phyloP scores from a whole-genome alignment of 2,329 filamentous ascomycete genomes.

The Microdochium bolleyi region DNA sequence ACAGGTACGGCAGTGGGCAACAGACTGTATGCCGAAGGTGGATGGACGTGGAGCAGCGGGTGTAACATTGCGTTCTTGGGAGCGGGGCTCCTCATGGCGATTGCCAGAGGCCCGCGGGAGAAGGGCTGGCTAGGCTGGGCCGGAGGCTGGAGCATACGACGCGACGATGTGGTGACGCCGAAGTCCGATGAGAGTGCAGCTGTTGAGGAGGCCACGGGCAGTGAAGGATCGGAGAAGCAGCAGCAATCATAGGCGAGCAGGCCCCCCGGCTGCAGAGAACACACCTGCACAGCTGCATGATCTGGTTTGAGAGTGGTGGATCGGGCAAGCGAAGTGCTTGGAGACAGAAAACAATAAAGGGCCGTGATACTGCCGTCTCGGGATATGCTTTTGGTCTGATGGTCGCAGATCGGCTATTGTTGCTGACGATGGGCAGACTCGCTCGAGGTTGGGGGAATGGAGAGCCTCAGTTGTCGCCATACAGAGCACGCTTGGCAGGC shows the following conservation, averaged over 20 bases:
- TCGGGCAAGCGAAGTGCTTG: neutral
- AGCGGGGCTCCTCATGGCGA: slow-evolving; percentile 34
- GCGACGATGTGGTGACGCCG: neutral
- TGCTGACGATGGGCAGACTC: no score
- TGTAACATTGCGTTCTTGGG: slow-evolving; percentile 44
- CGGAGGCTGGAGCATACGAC: slow-evolving; percentile 20
- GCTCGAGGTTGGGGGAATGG: no score
- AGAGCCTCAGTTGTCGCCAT: no score
- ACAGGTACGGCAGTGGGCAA: slow-evolving; percentile 43
- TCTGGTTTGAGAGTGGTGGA: neutral
- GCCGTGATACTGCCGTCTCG: no score
- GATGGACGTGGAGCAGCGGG: slow-evolving; percentile 45
- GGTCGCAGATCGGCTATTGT: no score
- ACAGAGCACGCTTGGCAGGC: no score
- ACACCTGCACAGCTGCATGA: neutral
- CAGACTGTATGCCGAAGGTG: slow-evolving; percentile 43
- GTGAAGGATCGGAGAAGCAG: neutral
- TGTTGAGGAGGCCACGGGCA: neutral
- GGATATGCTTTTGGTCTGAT: no score
- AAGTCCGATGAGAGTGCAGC: neutral
- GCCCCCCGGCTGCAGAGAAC: neutral
- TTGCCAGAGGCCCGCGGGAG: slow-evolving; percentile 46
- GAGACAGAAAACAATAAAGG: no score
- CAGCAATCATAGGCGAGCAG: neutral
- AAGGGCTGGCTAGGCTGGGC: slow-evolving; percentile 52